Conservation (phyloP, 2,329 filamentous ascomycete genomes). For the Calonectria pseudoreteaudii region DNA sequence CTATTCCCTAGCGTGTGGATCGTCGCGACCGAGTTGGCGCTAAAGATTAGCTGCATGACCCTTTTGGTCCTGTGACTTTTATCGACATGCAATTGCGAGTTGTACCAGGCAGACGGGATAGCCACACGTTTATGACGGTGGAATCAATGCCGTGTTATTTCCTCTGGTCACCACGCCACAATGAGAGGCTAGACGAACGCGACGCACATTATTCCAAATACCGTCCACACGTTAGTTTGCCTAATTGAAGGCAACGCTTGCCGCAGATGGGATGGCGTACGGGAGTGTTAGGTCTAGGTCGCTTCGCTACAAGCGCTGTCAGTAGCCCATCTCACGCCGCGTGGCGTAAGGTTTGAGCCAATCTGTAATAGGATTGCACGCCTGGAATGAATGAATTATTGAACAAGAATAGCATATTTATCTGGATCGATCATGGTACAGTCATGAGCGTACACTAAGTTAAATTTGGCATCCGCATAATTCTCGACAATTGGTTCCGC, state of each 20-base stretch:
- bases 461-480: background rate
- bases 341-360: background rate
- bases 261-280: too few relatives aligned
- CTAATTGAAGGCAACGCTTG: too few relatives aligned
- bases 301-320: background rate
- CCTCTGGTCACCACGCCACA: too few relatives aligned
- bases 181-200: background rate
- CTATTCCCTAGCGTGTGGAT: background rate
- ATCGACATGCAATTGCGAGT: background rate
- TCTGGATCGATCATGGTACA: background rate
- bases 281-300: background rate
- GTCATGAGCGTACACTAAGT: background rate
- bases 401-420: background rate
- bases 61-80: background rate
- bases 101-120: background rate
- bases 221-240: too few relatives aligned
- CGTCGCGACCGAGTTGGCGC: background rate
- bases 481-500: background rate
- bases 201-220: too few relatives aligned
- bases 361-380: background rate
- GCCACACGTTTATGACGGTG: background rate
- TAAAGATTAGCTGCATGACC: background rate
- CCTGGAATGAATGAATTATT: background rate
- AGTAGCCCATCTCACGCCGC: background rate
- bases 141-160: background rate